A percentile compares a stretch with the other conserved stretches of the same genome.
Evolutionary conservation across 176 grass and related monocot genomes (phyloP).

Genomic region (Oryza nivara): DNA sequence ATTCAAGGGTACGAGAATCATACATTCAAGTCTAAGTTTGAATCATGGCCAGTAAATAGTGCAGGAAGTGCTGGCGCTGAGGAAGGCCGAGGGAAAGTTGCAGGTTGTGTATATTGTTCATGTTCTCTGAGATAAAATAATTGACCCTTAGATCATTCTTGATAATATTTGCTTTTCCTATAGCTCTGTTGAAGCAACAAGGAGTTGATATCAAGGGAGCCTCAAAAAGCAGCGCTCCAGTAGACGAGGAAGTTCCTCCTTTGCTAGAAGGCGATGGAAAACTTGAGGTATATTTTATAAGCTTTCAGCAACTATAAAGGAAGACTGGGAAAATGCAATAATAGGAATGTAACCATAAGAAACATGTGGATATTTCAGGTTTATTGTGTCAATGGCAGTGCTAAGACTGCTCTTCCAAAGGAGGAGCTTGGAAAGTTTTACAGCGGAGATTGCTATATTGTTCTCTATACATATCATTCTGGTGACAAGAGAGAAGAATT

Average conservation of each 20-base stretch:
- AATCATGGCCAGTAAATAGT: constrained; percentile 70
- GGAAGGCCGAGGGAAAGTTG: constrained; percentile 65
- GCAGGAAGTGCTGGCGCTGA: constrained; percentile 51
- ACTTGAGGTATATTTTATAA: constrained; percentile 63
- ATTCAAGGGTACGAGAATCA: constrained; percentile 93
- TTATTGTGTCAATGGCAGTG: constrained; percentile 63
- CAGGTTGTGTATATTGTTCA: constrained; percentile 50
- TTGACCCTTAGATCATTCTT: constrained; percentile 16
- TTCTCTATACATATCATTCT: constrained; percentile 94
- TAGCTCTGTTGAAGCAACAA: constrained; percentile 72
- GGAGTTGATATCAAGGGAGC: constrained; percentile 71
- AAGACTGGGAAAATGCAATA: constrained; percentile 9
- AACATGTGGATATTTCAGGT: constrained; percentile 60
- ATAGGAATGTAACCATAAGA: constrained; percentile 17
- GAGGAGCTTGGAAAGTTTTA: constrained; percentile 94
- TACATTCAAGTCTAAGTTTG: constrained; percentile 89
- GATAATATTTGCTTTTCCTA: constrained; percentile 41
- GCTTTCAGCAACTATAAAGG: constrained; percentile 14
- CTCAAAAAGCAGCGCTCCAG: constrained; percentile 50
- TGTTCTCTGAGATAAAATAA: constrained; percentile 22
- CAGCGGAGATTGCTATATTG: constrained; percentile 87
- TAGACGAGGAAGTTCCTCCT: constrained; percentile 81
- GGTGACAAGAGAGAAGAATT: constrained; percentile 91
- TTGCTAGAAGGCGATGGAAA: constrained; percentile 79
- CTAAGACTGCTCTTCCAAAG: constrained; percentile 73